A percentile compares a stretch with the other conserved stretches of the same genome.
phyloP scores from a whole-genome alignment of 352 stramenopile genomes.

The Globisporangium spiculum region DNA sequence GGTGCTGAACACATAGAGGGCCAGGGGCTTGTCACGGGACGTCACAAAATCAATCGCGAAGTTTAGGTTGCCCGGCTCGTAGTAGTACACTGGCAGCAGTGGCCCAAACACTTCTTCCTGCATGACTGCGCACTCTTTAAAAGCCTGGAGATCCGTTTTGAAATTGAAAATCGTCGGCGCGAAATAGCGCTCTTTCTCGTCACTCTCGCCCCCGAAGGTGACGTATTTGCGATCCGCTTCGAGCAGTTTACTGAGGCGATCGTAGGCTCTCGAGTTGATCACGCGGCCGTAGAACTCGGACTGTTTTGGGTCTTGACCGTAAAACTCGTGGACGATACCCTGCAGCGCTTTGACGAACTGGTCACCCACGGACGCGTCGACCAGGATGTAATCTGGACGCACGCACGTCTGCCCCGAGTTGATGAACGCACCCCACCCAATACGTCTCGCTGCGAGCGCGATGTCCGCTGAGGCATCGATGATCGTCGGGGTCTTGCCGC shows the following conservation, averaged over 20 bases:
- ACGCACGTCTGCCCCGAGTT: conserved; percentile 95
- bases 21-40: conserved; percentile 65
- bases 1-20: conserved; percentile 83
- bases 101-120: conserved; percentile 96
- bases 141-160: conserved; percentile 53
- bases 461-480: conserved; percentile 63
- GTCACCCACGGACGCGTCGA: conserved; percentile 69
- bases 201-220: conserved; percentile 49
- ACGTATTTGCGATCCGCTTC: conserved; percentile 56
- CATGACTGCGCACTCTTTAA: conserved; percentile 64
- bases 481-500: conserved; percentile 90
- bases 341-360: conserved; percentile 45
- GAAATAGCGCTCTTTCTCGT: conserved; percentile 76
- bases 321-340: conserved; percentile 46
- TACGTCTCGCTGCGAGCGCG: conserved; percentile 56
- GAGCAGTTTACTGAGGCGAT: conserved; percentile 34
- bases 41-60: conserved; percentile 35
- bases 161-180: conserved; percentile 89
- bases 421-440: conserved; percentile 84
- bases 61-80: conserved; percentile 34
- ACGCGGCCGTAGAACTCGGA: conserved; percentile 45
- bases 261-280: conserved; percentile 14
- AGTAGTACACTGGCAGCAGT: conserved; percentile 91
- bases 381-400: conserved; percentile 91
- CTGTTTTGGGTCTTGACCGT: conserved; percentile 46